Conservation (phyloP, 2,329 filamentous ascomycete species). For the Phyllosticta ampelicida region DNA sequence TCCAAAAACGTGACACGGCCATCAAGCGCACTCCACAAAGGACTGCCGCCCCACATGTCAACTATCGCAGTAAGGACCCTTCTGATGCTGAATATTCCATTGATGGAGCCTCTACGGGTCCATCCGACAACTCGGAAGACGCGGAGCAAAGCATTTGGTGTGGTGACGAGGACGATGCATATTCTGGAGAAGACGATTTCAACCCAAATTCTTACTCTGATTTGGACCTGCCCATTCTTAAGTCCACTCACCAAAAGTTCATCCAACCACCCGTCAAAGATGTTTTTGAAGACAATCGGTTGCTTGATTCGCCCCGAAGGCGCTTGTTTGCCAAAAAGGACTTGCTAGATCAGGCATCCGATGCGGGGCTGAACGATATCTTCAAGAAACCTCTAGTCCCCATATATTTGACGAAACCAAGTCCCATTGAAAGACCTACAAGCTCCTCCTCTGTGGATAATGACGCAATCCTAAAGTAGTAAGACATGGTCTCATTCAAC, state of each 20-base stretch:
- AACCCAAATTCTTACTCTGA: conserved; percentile 18
- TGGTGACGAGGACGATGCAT: conserved; percentile 18
- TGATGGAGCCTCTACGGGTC: background rate
- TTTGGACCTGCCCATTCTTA: background rate
- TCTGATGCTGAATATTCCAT: background rate
- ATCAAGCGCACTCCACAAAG: conserved; percentile 2
- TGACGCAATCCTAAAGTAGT: conserved; percentile 24
- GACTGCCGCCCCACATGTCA: background rate
- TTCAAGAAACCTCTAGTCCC: background rate
- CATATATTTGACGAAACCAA: background rate
- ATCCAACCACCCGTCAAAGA: background rate
- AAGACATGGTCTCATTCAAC: conserved; percentile 1
- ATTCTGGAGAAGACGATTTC: conserved; percentile 20
- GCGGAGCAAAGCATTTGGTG: conserved; percentile 5
- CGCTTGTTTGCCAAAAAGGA: conserved; percentile 14
- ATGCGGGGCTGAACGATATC: conserved; percentile 15
- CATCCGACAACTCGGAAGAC: background rate
- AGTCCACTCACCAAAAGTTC: background rate
- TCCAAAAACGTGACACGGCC: conserved; percentile 2
- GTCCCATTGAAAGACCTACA: conserved; percentile 17
- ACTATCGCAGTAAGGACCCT: background rate
- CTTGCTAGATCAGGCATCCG: conserved; percentile 15
- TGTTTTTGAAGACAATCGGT: conserved; percentile 7
- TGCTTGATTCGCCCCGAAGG: conserved; percentile 11
- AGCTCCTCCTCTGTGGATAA: conserved; percentile 20